Evolutionary conservation across 176 grass and related monocot species (phyloP).

Genomic region (Avena insularis): DNA sequence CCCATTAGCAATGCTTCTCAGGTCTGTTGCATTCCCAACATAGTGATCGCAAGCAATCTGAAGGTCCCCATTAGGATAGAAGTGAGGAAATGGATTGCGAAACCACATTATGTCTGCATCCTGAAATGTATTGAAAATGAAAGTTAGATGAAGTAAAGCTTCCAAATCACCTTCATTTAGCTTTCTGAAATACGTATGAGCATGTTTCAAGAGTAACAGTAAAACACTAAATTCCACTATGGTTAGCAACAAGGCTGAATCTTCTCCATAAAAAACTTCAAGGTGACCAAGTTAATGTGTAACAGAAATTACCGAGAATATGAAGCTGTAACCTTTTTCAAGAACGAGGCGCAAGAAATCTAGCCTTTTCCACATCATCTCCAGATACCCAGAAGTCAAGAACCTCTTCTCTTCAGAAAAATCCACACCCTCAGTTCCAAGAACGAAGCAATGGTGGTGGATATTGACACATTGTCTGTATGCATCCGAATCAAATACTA

Average conservation of each 20-base stretch:
- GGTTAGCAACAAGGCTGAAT: constrained; percentile 12
- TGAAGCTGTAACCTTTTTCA: constrained; percentile 72
- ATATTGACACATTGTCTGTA: constrained; percentile 62
- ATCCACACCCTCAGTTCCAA: constrained; percentile 63
- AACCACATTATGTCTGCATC: constrained; percentile 86
- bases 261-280: background rate
- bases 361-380: constrained; percentile 86
- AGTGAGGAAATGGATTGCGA: constrained; percentile 72
- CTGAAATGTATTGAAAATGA: constrained; percentile 44
- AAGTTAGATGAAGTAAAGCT: constrained; percentile 22
- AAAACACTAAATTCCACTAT: background rate
- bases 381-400: constrained; percentile 70
- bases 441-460: constrained; percentile 67
- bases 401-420: constrained; percentile 77
- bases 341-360: constrained; percentile 74
- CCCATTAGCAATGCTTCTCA: constrained; percentile 74
- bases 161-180: background rate
- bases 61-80: constrained; percentile 73
- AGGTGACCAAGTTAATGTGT: constrained; percentile 5
- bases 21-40: constrained; percentile 60
- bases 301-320: constrained; percentile 69
- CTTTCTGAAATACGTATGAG: background rate
- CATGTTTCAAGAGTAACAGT: constrained; percentile 15
- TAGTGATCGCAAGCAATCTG: constrained; percentile 79
- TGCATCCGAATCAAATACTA: constrained; percentile 66